phyloP scores from a whole-genome alignment of 108 stramenopile species.

The Pseudonitzschia delicatissima region DNA sequence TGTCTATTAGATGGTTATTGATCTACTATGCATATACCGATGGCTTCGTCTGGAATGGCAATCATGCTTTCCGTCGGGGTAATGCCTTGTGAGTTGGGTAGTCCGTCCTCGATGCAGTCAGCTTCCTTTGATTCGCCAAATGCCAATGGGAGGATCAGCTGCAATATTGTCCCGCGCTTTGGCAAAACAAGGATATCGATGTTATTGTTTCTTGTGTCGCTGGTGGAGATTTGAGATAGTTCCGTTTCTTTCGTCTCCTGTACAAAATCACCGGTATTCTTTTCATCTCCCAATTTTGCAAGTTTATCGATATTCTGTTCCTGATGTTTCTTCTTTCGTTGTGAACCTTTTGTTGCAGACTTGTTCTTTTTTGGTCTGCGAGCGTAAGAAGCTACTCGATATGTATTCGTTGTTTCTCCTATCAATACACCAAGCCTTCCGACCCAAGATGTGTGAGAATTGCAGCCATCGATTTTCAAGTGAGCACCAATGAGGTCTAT shows the following conservation, averaged over 20 bases:
- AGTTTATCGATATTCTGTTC: background rate
- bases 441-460: conserved; percentile 10
- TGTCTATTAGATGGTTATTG: too few species aligned
- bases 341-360: background rate
- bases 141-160: conserved; percentile 3
- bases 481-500: conserved; percentile 33
- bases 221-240: background rate
- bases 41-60: background rate
- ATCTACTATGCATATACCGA: background rate
- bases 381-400: conserved; percentile 8
- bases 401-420: conserved; percentile 31
- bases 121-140: background rate
- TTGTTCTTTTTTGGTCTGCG: background rate
- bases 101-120: background rate
- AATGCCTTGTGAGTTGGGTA: too few species aligned
- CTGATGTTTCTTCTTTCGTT: background rate
- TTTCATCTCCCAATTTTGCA: background rate
- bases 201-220: background rate
- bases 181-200: conserved; percentile 17
- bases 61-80: background rate
- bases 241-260: background rate
- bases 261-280: background rate
- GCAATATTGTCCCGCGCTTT: conserved; percentile 22
- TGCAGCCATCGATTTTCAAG: conserved; percentile 17
- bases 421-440: conserved; percentile 26